Evolutionary conservation across 2,329 filamentous ascomycete genomes (phyloP), one percentile per base, ranked within the genome.

Genomic region (Thyridium curvatum): DNA sequence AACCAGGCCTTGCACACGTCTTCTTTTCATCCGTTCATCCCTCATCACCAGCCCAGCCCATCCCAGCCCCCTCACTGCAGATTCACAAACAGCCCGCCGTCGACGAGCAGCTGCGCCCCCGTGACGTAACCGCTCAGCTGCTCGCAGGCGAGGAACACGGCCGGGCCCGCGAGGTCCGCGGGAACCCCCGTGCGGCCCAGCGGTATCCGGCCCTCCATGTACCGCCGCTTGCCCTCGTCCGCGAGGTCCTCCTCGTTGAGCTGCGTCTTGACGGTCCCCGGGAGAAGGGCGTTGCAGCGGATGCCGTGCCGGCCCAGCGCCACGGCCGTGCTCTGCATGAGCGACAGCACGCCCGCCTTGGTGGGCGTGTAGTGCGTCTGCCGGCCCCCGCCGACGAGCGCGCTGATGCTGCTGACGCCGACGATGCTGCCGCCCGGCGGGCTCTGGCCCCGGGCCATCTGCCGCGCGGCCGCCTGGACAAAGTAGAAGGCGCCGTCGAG

Each of bases 401-500:
- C 78, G 12, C 66, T 72, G 49, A 81, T 80, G 36, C 42, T 46
- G 45, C 45, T 47, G 40, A 52, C 36, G 41, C 45, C 48, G 36
- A 52, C 91, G 52, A 95, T 93, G 51, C 78, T 82, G 28, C 89
- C 89, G 13, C 88, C 86, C 0, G 76, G 61, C 0, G 81, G 78
- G 2, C 69, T 65, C 51, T 86, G 72, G 21, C 56, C 48, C 28
- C 62, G 64, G 0, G 83, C 80, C 84, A 95, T 93, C 58, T 93
- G 86, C 3, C 82, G 76, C 2, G 86, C 88, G 2, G 87, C 89
- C 0, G 88, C 86, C 68, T 94, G 89, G 16, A 85, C 82, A 29
- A 86, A 74, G 66, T 89, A 90, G 66, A 94, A 94, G n/a, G 88
- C 85, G 33, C 89, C 89, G 49, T 83, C 80, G 48, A 95, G 79